phyloP scores from a whole-genome alignment of 805 yeast genomes.

The Cyberlindnera mrakii region DNA sequence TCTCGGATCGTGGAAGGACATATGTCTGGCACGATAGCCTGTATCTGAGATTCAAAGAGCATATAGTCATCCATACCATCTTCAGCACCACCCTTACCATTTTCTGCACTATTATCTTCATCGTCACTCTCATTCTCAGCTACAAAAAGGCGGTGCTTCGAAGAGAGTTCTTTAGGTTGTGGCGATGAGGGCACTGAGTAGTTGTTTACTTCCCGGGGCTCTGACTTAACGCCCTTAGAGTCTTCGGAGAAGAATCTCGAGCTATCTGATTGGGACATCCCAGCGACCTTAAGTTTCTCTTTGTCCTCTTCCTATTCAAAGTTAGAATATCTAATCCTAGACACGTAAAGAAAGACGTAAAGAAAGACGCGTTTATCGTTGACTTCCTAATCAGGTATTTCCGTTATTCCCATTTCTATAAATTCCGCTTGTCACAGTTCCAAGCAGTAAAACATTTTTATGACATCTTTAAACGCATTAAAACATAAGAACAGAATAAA shows the following conservation, averaged over 20 bases:
- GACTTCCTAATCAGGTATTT: constrained; percentile 4
- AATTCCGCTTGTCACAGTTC: too few relatives aligned
- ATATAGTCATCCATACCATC: constrained; percentile 13
- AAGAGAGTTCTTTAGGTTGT: background rate
- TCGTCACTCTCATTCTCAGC: constrained; percentile 12
- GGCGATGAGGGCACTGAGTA: constrained; percentile 1
- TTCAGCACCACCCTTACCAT: constrained; percentile 1
- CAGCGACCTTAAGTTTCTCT: background rate
- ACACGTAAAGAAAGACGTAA: too few relatives aligned
- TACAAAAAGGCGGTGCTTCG: constrained; percentile 9
- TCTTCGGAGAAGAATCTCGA: constrained; percentile 13
- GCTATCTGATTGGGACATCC: constrained; percentile 4
- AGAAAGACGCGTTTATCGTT: background rate
- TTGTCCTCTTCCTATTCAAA: background rate
- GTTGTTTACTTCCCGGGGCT: background rate
- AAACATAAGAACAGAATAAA: background rate
- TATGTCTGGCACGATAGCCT: constrained; percentile 31
- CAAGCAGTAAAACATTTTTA: too few relatives aligned
- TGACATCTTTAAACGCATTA: too few relatives aligned
- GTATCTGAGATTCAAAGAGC: constrained; percentile 27
- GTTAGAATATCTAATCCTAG: too few relatives aligned
- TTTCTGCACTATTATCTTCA: constrained; percentile 3
- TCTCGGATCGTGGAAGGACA: constrained; percentile 12
- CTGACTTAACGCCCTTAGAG: background rate
- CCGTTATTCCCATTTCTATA: background rate